Conservation (phyloP, 2,329 filamentous ascomycete species). For the Decorospora gaudefroyi region DNA sequence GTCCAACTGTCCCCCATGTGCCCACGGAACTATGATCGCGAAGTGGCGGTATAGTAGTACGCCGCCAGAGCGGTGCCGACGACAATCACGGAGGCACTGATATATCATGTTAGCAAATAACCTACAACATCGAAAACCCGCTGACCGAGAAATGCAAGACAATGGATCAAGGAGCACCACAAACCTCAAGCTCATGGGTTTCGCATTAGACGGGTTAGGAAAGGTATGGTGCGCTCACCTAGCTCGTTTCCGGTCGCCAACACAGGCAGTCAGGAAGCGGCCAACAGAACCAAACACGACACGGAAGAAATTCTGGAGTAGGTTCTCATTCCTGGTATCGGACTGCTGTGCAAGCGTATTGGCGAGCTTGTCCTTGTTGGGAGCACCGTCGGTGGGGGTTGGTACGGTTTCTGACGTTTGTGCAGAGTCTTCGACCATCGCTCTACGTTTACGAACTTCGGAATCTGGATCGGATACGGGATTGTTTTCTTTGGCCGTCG, state of each 20-base stretch:
- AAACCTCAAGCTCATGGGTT: slow-evolving; percentile 4
- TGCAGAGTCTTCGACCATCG: slow-evolving; percentile 5
- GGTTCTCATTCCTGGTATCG: slow-evolving; percentile 10
- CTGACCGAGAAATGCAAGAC: not conserved
- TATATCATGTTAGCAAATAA: slow-evolving; percentile 6
- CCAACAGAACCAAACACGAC: slow-evolving; percentile 17
- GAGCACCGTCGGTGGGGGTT: not conserved
- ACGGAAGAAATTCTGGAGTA: slow-evolving; percentile 15
- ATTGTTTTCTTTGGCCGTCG: slow-evolving; percentile 2
- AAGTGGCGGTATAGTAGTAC: slow-evolving; percentile 13
- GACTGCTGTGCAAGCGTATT: slow-evolving; percentile 3
- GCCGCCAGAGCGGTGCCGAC: slow-evolving; percentile 14
- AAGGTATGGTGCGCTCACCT: slow-evolving; percentile 25
- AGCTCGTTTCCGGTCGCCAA: slow-evolving; percentile 28
- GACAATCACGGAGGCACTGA: slow-evolving; percentile 15
- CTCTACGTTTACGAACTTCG: slow-evolving; percentile 22
- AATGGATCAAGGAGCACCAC: not conserved
- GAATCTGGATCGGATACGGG: slow-evolving; percentile 9
- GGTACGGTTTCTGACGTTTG: slow-evolving; percentile 4
- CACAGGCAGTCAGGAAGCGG: slow-evolving; percentile 21
- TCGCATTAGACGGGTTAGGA: not conserved
- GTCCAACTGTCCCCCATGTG: not conserved
- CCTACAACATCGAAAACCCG: too few species aligned
- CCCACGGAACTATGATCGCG: slow-evolving; percentile 1
- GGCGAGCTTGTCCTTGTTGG: slow-evolving; percentile 5